Evolutionary conservation across 2,329 filamentous ascomycete species (phyloP), one percentile per base, ranked within the genome.

Genomic region (Conoideocrella luteorostrata): DNA sequence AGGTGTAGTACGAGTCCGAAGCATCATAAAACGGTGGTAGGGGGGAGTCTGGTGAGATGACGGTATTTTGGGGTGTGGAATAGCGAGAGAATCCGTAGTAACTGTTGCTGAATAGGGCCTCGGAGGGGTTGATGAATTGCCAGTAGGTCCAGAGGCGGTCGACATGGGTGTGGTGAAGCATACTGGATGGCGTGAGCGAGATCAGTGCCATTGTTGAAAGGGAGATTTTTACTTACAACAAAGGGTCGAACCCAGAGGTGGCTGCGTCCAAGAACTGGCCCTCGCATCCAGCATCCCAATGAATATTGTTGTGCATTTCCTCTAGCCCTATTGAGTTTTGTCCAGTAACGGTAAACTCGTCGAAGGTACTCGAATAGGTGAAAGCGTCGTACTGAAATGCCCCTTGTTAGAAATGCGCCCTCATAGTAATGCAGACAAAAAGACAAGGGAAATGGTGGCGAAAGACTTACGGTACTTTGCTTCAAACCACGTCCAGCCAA

Each of bases 111-210:
- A 70, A 67, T 23, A 65, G 55, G 42, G 54, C 49, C 47, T 62
- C 50, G 36, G 53, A 47, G 18, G 66, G 67, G 45, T 57, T 52
- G 40, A 75, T 65, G 22, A 63, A 65, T 53, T 74, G 64, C 68
- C 67, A 77, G 52, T 74, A 68, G n/a, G 77, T 71, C 62, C 80
- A 82, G 29, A 85, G 66, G 32, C 81, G 74, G 53, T 85, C 80
- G 43, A 85, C 71, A 52, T 85, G 79, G 54, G 70, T 61, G 62
- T 74, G 72, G 47, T 74, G 71, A 21, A 74, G 55, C 68, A 67
- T 68, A 51, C 62, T 63, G 32, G 4, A 12, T 18, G 15, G 5
- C 9, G 21, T 28, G 26, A n/a, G 28, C 45, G 18, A 38, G 44
- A 15, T 24, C 13, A 7, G 11, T 33, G 10, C 11, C 23, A 11